phyloP scores from a whole-genome alignment of 2,329 filamentous ascomycete genomes.

The Cordyceps fumosorosea region DNA sequence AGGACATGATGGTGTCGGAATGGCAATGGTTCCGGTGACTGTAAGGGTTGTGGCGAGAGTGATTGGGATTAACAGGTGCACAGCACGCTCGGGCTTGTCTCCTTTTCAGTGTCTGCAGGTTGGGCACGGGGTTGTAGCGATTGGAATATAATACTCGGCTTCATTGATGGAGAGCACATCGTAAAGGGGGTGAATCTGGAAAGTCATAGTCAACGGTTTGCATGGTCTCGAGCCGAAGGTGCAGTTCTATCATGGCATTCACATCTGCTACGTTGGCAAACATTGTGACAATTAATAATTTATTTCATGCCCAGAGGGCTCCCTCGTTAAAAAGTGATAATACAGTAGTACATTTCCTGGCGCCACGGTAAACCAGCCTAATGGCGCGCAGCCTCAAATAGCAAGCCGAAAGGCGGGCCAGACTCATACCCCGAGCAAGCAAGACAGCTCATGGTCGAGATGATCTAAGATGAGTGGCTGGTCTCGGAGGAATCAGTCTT shows the following conservation, averaged over 20 bases:
- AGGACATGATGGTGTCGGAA: neutral
- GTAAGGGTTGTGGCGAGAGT: neutral
- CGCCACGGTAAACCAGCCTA: slow-evolving; percentile 35
- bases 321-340: slow-evolving; percentile 13
- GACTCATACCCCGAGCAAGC: neutral
- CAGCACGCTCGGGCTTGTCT: neutral
- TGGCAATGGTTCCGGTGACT: neutral
- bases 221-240: neutral
- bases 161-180: neutral
- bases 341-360: slow-evolving; percentile 18
- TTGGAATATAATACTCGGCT: neutral
- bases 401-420: neutral
- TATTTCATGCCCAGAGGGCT: slow-evolving; percentile 8
- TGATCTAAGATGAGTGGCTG: slow-evolving; percentile 38
- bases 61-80: neutral
- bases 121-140: neutral
- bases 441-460: neutral
- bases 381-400: slow-evolving; percentile 27
- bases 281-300: neutral
- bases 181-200: no score
- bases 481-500: slow-evolving; percentile 56
- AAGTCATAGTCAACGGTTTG: neutral
- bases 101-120: neutral
- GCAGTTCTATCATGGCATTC: no score
- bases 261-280: neutral